Base-by-base conservation (phyloP, 495 filamentous ascomycete species). In the Aspergillus wentii region DNA sequence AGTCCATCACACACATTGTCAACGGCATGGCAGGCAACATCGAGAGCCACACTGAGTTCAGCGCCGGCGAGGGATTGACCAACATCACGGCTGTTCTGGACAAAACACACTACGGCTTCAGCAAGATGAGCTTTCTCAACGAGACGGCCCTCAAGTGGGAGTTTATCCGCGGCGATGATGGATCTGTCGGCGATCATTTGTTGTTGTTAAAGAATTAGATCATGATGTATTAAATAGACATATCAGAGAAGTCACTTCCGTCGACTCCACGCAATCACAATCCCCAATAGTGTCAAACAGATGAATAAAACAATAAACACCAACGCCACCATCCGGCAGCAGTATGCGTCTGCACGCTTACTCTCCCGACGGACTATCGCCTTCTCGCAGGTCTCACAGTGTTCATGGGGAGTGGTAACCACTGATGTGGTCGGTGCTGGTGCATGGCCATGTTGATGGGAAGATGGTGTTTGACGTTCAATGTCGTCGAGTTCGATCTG, bases 51-150 rank as follows among this genome's bases (percentile, higher is more conserved):
- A 57, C 55, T 41, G 58, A 55, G 7, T 44, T 74, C 34, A 47
- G 46, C 44, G 22, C 28, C 6, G 59, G 53, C 35, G 40, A 64
- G 48, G 40, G 42, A 1, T 27, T 59, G 3, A 46, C 62, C 2
- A 60, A 65, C 28, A 69, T 75, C 44, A 74, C 68, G 10, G 62
- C 62, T 19, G 49, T 69, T 2, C 61, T 76, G n/a, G 65, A 75
- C 44, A 58, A 53, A 32, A 43, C 48, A 29, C 48, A 75, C 39
- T 76, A 60, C 35, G 71, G 72, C 5, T 71, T 73, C 54, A 67
- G 58, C 50, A 71, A 69, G 52, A 33, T 76, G 41, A 70, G 57
- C 3, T 51, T 75, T 33, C 45, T 57, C 19, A 74, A 65, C 45
- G 46, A 57, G 30, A 66, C 55, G 10, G 54, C 54, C 8, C 44